Evolutionary conservation across 177 flowering plant genomes (phyloP), one percentile per base, ranked within the genome.

Genomic region (Vitis hybrid): DNA sequence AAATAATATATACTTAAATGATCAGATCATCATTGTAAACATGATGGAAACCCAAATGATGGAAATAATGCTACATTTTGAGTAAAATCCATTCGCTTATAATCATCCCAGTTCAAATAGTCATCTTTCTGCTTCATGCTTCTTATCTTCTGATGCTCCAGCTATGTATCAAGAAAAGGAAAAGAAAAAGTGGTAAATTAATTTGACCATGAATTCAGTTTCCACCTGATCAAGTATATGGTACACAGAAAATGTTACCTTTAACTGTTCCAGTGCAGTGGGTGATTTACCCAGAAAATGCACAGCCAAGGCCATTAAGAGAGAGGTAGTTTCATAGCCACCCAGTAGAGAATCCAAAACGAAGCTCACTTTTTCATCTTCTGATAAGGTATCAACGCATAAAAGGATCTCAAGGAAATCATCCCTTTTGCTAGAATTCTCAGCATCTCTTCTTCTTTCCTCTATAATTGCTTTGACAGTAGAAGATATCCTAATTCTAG

Each of bases 241-340:
- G 55, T 34, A 54, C 1, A 48, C 30, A 57, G 32, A 40, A 61
- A 26, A 12, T 10, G 5, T 52, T 60, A 88, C 92, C 86, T 79
- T 84, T 52, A 89, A 69, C 45, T 82, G 88, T 61, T 77, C 55
- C 2, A 89, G 76, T 56, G 85, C 89, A 62, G 64, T 7, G 23
- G 89, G 86, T 14, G 86, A 79, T 56, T 83, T 85, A 70, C 77
- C 75, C 40, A 89, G 75, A 72, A 87, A 84, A 59, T 79, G 81
- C 1, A 89, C 91, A 18, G 75, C 82, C 78, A 85, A 74, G 70
- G 89, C 75, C 85, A 89, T 75, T 32, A 87, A 67, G 67, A 82
- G 75, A 50, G 91, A 85, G 30, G 93, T 87, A 55, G 93, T 89
- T 72, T 89, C 93, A 74, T 89, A 86, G 66, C 93, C 93, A 76